Base-by-base conservation (phyloP, 2,329 filamentous ascomycete species). In the Pestalotiopsis sp. region DNA sequence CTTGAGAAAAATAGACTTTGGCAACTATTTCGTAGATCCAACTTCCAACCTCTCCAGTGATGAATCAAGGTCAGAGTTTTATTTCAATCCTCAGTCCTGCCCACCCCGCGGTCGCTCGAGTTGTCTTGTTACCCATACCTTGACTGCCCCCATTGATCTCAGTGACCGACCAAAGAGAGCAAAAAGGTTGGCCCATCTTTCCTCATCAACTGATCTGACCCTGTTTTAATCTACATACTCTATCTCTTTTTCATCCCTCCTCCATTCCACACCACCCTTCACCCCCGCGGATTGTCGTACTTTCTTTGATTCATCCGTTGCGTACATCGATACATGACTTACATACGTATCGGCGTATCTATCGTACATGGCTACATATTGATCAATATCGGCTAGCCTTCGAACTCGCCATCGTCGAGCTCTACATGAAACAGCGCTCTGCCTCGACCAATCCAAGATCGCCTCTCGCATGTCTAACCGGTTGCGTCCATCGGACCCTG, bases 351-450 rank as follows among this genome's bases (percentile, higher is more conserved):
- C 49, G 38, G 25, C 61, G 17, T 64, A 62, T 27, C 14, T 39
- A 23, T 41, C 49, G 38, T 23, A 20, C 39, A 41, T 11, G 61
- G n/a, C 59, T 20, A 39, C n/a, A 27, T 62, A 20, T 38, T 20
- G 25, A 17, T 27, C 59, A 62, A 36, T 62, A 39, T 25, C 13
- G 63, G 63, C 49, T 56, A 60, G 58, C 31, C 59, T 20, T 60
- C 25, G 36, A 23, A 23, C 61, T 67, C 57, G 66, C 66, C 63
- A 67, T 63, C 66, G n/a, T 58, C 66, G n/a, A 52, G 14, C 59
- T 67, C 39, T 67, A 67, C 39, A 67, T 67, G 66, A 67, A 67
- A 67, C 66, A 39, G 58, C 41, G 17, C 27, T 62, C 52, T n/a
- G 20, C 20, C 52, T 52, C 17, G 23, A 63, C 58, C 66, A 31